Evolutionary conservation across 2,329 filamentous ascomycete genomes (phyloP), one percentile per base, ranked within the genome.

Genomic region (Westerdykella aurantiaca): DNA sequence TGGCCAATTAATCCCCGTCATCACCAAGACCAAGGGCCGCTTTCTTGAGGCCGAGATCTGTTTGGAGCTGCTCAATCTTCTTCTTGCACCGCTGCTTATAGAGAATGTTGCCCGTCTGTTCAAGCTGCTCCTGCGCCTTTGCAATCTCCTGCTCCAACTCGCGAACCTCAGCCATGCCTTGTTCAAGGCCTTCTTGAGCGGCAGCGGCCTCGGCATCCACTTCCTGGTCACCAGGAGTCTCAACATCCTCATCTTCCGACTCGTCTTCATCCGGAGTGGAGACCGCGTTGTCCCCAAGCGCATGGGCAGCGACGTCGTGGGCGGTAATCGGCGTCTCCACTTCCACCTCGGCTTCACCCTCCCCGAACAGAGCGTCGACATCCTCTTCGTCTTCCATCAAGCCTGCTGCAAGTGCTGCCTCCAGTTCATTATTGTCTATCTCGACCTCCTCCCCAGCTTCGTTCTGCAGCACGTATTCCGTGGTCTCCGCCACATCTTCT

Each of bases 41-140:
- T 55, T 72, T 73, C 66, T 80, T 80, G 40, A 78, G 59, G 46
- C 76, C 70, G 50, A 80, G 58, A 49, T 79, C 72, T 12, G 53
- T 50, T 37, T 55, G 51, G 43, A 79, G 60, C 42, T 69, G 72
- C 22, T 71, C 66, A 37, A 79, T 68, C 45, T 72, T 75, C 35
- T 69, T 68, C 52, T 72, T 64, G 43, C 76, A 62, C 44, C 77
- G 68, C 49, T 70, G 66, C 59, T 70, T 73, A 50, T 79, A 64
- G 46, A 81, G 67, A 11, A 61, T 60, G 47, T 78, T 78, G 16
- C 58, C 63, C 47, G 71, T 66, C 22, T 66, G 67, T 37, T 72
- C 68, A 49, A 70, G 66, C 41, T 70, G 65, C 37, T 59, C 61
- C 22, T 70, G 63, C 16, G 69, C 69, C 21, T 66, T 61, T 34